These are phyloP conservation scores for Aspergillus kassunensis DNA, from an alignment of 495 filamentous ascomycete genomes.

Conservation along the genomic window DNA sequence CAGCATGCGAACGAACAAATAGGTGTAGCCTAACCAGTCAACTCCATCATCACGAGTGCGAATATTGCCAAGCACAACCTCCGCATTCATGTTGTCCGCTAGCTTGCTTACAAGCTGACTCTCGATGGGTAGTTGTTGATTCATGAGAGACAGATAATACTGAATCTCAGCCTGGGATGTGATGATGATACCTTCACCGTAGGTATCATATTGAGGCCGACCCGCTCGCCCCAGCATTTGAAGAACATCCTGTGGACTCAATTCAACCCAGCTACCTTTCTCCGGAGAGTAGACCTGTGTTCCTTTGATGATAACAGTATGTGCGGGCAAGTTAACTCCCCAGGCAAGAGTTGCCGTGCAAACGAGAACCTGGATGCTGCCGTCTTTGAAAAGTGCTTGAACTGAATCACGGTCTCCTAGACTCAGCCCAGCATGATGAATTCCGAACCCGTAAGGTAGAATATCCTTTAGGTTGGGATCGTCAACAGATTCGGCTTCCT, in stretches of 20 bases:
- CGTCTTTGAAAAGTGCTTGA: conserved; percentile 88
- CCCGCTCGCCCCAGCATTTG: conserved; percentile 99
- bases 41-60: conserved; percentile 90
- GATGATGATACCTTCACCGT: conserved; percentile 98
- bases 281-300: conserved; percentile 98
- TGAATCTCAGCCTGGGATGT: conserved; percentile 92
- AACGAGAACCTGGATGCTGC: conserved; percentile 89
- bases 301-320: conserved; percentile 96
- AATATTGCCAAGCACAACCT: conserved; percentile 94
- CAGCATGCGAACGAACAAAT: conserved; percentile 97
- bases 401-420: conserved; percentile 89
- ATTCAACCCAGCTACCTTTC: conserved; percentile 97
- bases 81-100: conserved; percentile 95
- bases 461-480: conserved; percentile 92
- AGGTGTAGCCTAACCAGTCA: conserved; percentile 98
- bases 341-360: conserved; percentile 95
- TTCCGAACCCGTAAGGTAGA: conserved; percentile 93
- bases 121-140: conserved; percentile 96
- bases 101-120: conserved; percentile 91
- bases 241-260: conserved; percentile 95
- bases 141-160: conserved; percentile 93
- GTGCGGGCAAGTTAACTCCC: conserved; percentile 93
- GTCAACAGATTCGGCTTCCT: conserved; percentile 77
- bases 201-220: conserved; percentile 94
- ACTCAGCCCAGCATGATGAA: conserved; percentile 96